Conservation (phyloP, 352 stramenopile species). For the Globisporangium cederbergense region DNA sequence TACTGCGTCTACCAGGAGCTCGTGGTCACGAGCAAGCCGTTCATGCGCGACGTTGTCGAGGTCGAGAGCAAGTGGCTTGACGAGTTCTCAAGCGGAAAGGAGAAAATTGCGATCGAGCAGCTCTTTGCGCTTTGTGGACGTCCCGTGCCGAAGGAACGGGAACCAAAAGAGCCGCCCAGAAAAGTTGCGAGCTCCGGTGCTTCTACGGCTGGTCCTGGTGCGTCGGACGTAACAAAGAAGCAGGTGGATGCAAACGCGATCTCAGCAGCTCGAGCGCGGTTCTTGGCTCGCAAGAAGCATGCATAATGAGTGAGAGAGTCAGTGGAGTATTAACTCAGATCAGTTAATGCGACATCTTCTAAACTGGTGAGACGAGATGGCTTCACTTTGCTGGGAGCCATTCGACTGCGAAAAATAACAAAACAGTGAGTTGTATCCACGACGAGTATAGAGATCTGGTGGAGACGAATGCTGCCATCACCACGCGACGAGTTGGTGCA, state of each 20-base stretch:
- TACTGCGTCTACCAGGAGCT: conserved; percentile 74
- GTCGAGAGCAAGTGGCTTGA: conserved; percentile 56
- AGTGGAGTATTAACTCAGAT: too few relatives aligned
- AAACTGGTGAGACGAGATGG: background rate
- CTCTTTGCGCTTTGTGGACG: conserved; percentile 56
- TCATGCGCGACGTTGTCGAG: conserved; percentile 54
- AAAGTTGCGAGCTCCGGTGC: background rate
- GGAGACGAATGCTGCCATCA: too few relatives aligned
- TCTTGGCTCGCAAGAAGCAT: conserved; percentile 35
- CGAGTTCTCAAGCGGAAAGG: conserved; percentile 31
- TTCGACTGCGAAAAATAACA: background rate
- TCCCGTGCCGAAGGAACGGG: conserved; percentile 11
- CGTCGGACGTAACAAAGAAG: conserved; percentile 3
- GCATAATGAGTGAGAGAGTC: background rate
- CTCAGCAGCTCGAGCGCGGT: conserved; percentile 38
- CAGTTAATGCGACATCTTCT: conserved; percentile 4
- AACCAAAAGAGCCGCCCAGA: background rate
- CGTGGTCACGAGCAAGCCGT: conserved; percentile 65
- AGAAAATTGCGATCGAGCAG: conserved; percentile 24
- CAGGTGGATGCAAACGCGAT: conserved; percentile 28
- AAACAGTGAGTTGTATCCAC: background rate
- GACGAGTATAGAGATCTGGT: too few relatives aligned
- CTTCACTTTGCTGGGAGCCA: background rate
- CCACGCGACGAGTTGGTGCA: too few relatives aligned
- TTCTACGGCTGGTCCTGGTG: background rate